Percentiles rank a stretch among this genome's conserved stretches.
These are phyloP conservation scores for Syncephalastrum sp. DNA, from an alignment of 371 early-diverging fungal species.

Conservation along the genomic window DNA sequence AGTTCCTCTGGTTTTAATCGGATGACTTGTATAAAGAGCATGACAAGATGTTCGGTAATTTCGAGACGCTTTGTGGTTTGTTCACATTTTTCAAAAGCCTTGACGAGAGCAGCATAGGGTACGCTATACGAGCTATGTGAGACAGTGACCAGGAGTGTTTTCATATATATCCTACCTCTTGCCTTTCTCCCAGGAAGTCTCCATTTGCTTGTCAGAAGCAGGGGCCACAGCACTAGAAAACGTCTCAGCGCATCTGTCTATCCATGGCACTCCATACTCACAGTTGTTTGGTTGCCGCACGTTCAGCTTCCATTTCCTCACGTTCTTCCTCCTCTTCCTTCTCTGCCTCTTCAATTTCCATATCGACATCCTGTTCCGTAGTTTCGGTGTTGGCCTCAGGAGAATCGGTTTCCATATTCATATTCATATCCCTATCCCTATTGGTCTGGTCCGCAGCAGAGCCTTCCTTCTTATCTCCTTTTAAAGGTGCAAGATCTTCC, in stretches of 20 bases:
- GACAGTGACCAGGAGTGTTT: background rate
- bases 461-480: background rate
- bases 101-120: constrained; percentile 84
- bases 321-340: constrained; percentile 25
- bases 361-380: constrained; percentile 10
- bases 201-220: constrained; percentile 20
- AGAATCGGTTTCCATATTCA: background rate
- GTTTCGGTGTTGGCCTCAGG: background rate
- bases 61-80: constrained; percentile 69
- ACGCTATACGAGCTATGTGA: constrained; percentile 45
- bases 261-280: constrained; percentile 8
- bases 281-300: constrained; percentile 39
- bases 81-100: constrained; percentile 86
- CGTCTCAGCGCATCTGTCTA: background rate
- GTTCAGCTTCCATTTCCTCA: constrained; percentile 27
- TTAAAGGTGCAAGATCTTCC: background rate
- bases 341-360: constrained; percentile 22
- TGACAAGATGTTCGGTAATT: constrained; percentile 78
- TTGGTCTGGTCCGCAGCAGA: background rate
- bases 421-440: background rate
- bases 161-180: constrained; percentile 32
- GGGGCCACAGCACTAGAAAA: constrained; percentile 16
- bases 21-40: constrained; percentile 78
- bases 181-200: constrained; percentile 48
- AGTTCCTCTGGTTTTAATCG: constrained; percentile 68